Base-by-base conservation (phyloP, 768 basidiomycete species). In the Tricholoma bakamatsutake region DNA sequence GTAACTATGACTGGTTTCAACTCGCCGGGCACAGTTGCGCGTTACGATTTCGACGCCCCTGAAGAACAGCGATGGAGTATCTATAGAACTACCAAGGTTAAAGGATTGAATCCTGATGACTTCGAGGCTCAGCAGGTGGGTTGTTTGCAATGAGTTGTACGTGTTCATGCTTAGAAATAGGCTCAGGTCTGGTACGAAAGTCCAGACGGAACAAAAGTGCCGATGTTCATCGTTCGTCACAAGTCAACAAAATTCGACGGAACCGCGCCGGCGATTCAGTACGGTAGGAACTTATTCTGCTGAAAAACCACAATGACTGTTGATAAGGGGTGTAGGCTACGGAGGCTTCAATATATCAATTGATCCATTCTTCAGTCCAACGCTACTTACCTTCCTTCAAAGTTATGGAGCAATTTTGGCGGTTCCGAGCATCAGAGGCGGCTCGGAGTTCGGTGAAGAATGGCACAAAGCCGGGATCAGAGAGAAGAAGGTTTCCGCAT, bases 211-310 rank as follows among this genome's bases (percentile, higher is more conserved):
- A 91, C 88, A 5, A 79, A 76, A 52, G 74, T 93, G 35, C 91
- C 91, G 1, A 92, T 93, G 90, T 93, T 91, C 64, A 78, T 93
- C 58, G 87, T 91, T 18, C 79, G 83, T 47, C 88, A 88, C 65
- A 85, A 86, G 66, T 78, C 75, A 35, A 88, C 86, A 3, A 77
- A 27, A 57, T 75, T 81, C 40, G 87, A 92, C 57, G 90, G 90
- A 13, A 85, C 84, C 0, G 88, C 89, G 0, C 82, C 90, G 13
- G 85, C 81, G 0, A 73, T 91, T 30, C 88, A 90, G 66, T 93
- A 90, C 56, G 90, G 88, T 85, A 55, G 61, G 72, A 8, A 52
- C 24, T 56, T 28, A 11, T 33, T 56, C 6, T 17, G 11, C 24
- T 33, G 18, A 2, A n/a, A 35, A 47, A 30, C 6, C 37, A 9